Evolutionary conservation across 768 basidiomycete genomes (phyloP), one percentile per base, ranked within the genome.

Genomic region (Macrolepiota dolichaula): DNA sequence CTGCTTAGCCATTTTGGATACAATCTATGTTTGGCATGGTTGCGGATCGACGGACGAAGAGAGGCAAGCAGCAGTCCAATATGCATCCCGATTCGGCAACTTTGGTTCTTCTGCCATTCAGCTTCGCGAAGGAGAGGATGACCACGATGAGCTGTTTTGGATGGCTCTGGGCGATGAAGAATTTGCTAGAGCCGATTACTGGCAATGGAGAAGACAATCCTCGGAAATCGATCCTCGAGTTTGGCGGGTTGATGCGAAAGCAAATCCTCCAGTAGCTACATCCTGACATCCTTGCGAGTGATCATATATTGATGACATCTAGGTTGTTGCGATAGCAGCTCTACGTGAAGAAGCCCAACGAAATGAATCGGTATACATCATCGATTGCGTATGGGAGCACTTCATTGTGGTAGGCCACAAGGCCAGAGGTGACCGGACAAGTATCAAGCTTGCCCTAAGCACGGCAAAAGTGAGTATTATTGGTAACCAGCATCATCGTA

Each of bases 11-110:
- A 77, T 93, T 50, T 74, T 94, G 62, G 84, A 84, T 37, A 83
- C 84, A 2, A 74, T 88, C 38, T 93, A 91, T 65, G 83, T 94
- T 36, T 94, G 93, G 92, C 78, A 92, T 69, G 92, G 92, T 3
- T 77, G 82, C 55, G 92, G 92, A 25, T 86, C 92, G 2, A 76
- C 76, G 13, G 50, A 76, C 5, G 63, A 65, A 35, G 92, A 94
- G 72, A 82, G 85, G 59, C 65, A 76, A 32, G 88, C 86, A 4
- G 89, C 91, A 0, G 64, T 83, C 17, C 70, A 75, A 61, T 94
- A 93, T 69, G 88, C 83, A 2, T 73, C 75, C 35, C 72, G 69
- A 5, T 73, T 91, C 42, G 73, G 77, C 0, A 49, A 65, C 69
- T 19, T 73, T 73, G 51, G 70, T 74, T 3, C 71, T 72, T 6